These are phyloP conservation scores for Solioccasus polychromus DNA, from an alignment of 768 basidiomycete species.

Conservation along the genomic window DNA sequence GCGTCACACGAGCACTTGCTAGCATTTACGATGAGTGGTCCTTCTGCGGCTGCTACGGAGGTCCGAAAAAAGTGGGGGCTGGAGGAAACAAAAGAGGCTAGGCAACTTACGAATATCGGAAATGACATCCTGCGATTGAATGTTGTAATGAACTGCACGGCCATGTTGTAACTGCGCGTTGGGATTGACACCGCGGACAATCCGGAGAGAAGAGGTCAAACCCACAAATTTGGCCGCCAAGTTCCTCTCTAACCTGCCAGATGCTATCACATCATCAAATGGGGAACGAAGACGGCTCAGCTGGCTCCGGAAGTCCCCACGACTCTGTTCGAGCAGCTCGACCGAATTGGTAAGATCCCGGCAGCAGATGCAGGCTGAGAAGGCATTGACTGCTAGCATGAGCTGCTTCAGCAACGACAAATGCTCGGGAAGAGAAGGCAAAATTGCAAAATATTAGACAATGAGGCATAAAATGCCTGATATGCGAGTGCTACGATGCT, in stretches of 20 bases:
- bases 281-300: conserved; percentile 16
- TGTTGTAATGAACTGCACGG: not conserved
- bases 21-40: conserved; percentile 34
- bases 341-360: conserved; percentile 15
- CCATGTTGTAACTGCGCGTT: not conserved
- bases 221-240: not conserved
- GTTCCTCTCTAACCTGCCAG: not conserved
- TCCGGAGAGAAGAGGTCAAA: not conserved
- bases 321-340: conserved; percentile 32
- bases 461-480: conserved; percentile 4
- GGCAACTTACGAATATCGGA: conserved; percentile 13
- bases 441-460: conserved; percentile 1
- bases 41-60: conserved; percentile 19
- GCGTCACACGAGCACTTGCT: conserved; percentile 31
- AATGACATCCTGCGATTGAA: conserved; percentile 6
- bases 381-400: conserved; percentile 6
- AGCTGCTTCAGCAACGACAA: not conserved
- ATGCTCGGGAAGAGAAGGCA: conserved; percentile 2
- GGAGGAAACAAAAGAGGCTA: conserved; percentile 29
- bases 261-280: conserved; percentile 3
- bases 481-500: conserved; percentile 12
- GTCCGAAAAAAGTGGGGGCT: conserved; percentile 13
- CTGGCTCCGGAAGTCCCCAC: conserved; percentile 21
- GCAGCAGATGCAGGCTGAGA: conserved; percentile 12
- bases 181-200: not conserved